These are phyloP conservation scores for Mycena maculata DNA, from an alignment of 768 basidiomycete species.

Conservation along the genomic window DNA sequence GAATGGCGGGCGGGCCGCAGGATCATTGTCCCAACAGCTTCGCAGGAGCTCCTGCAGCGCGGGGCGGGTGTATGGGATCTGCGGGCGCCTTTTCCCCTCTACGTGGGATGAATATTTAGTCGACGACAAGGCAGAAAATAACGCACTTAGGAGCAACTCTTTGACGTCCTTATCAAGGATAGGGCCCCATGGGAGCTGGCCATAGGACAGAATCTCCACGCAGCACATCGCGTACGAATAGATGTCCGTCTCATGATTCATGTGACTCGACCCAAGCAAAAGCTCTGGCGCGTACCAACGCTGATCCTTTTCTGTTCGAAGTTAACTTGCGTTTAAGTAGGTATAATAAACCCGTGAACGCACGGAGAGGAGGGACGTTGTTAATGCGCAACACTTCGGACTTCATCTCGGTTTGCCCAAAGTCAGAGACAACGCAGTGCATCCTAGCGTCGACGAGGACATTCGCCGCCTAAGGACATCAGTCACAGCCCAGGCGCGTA, in stretches of 20 bases:
- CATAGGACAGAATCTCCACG: conserved; percentile 70
- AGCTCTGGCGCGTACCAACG: conserved; percentile 81
- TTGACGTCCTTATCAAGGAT: conserved; percentile 63
- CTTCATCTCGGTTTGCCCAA: conserved; percentile 69
- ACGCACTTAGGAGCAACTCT: conserved; percentile 61
- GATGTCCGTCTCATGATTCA: conserved; percentile 69
- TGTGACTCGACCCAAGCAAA: conserved; percentile 55
- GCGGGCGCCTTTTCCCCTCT: conserved; percentile 65
- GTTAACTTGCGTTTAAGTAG: neutral
- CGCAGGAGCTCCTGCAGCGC: conserved; percentile 57
- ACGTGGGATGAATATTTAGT: neutral
- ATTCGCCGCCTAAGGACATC: neutral
- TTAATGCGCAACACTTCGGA: conserved; percentile 72
- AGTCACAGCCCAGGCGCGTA: neutral
- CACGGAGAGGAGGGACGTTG: conserved; percentile 60
- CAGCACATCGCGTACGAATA: conserved; percentile 77
- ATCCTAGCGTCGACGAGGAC: conserved; percentile 3
- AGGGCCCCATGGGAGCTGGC: conserved; percentile 66
- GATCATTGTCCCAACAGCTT: conserved; percentile 66
- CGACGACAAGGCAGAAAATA: neutral
- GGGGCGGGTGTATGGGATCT: conserved; percentile 53
- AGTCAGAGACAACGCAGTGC: neutral
- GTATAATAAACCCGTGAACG: conserved; percentile 33
- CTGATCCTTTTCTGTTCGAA: conserved; percentile 63
- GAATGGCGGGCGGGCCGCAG: conserved; percentile 65